Base-by-base conservation (phyloP, 2,329 filamentous ascomycete genomes). In the Rhinocladiella similis region DNA sequence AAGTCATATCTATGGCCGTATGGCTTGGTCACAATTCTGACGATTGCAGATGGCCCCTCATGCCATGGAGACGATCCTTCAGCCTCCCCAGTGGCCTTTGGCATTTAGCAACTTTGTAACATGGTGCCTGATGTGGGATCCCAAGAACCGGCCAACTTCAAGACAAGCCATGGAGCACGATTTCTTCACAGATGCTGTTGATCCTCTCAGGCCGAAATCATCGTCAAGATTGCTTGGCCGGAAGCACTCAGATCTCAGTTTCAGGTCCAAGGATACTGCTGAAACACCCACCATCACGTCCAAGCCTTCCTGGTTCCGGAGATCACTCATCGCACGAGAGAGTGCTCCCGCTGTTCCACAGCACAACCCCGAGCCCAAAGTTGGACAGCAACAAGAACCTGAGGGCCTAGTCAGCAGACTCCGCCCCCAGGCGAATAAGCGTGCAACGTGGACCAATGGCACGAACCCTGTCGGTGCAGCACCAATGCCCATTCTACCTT, bases 101-200 rank as follows among this genome's bases (percentile, higher is more conserved):
- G 88, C 91, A 18, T 81, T 99, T 53, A 89, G 88, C 67, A 85
- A 95, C 57, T 97, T 99, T 69, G 94, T 99, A 57, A 99, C 94
- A 14, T 97, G 91, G 91, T 99, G 94, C 74, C 75, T 99, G 64
- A 94, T 97, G 89, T 99, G 94, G 94, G 94, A 99, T 73, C 94
- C 94, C 10, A 95, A 92, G 77, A 86, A 79, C 68, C 84, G 94
- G 59, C 94, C 94, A 43, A 97, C 92, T 3, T 97, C 93, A 1
- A 86, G 88, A 0, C 92, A 99, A 73, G 93, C 94, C n/a, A 77
- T 99, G 63, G 89, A 89, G 38, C 94, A 99, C 72, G 93, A 97
- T 65, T 99, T 95, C 74, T 99, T 99, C 67, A 74, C 82, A 33
- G 94, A 97, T 75, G 94, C 94, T 1, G 85, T 95, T 49, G 94